These are phyloP conservation scores for Russula olivacea DNA, from an alignment of 768 basidiomycete species.

Conservation along the genomic window DNA sequence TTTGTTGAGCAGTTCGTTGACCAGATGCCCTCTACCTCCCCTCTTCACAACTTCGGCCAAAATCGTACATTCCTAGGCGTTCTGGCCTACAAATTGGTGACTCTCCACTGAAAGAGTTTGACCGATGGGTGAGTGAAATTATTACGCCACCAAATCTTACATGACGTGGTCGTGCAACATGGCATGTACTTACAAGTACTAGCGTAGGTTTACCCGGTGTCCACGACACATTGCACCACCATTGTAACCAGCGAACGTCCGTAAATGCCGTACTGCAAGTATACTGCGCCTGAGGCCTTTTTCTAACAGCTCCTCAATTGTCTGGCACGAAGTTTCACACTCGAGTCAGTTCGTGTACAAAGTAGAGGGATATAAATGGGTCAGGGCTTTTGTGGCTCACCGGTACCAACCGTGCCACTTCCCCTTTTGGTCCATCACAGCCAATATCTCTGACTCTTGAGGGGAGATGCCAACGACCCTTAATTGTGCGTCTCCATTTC, in stretches of 20 bases:
- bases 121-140: background rate
- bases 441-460: background rate
- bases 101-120: background rate
- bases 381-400: background rate
- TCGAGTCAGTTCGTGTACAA: conserved; percentile 14
- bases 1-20: background rate
- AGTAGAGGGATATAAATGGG: background rate
- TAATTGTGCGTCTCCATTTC: background rate
- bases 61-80: background rate
- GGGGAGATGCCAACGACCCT: background rate
- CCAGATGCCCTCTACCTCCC: background rate
- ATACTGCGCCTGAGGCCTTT: background rate
- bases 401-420: background rate
- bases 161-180: background rate
- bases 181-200: conserved; percentile 4
- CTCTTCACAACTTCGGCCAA: background rate
- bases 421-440: background rate
- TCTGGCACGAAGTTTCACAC: conserved; percentile 3
- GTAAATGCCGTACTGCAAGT: background rate
- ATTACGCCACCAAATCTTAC: background rate
- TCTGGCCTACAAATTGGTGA: background rate
- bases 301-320: background rate
- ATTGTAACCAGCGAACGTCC: background rate
- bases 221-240: background rate
- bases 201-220: background rate